A percentile compares a stretch with the other conserved stretches of the same genome.
Conservation (phyloP, 306 rosid species). For the Arachis hypogaea region DNA sequence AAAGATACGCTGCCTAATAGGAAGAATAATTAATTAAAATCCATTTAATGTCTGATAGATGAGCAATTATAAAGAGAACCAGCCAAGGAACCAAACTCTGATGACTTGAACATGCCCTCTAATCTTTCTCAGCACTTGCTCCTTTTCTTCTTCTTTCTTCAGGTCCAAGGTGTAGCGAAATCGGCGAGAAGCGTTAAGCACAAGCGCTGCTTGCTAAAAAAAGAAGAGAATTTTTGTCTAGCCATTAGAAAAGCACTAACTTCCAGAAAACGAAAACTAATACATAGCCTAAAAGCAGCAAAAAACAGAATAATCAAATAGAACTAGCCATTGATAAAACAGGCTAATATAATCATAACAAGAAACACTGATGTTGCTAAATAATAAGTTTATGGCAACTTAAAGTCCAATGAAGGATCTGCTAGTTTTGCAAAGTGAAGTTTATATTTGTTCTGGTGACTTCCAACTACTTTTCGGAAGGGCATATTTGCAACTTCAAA, state of each 20-base stretch:
- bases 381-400: conserved; percentile 1
- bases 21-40: conserved; percentile 35
- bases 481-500: conserved; percentile 10
- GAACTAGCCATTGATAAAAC: conserved; percentile 14
- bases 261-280: not conserved
- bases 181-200: conserved; percentile 94
- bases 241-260: conserved; percentile 17
- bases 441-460: conserved; percentile 2
- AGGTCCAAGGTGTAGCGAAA: conserved; percentile 95
- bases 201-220: conserved; percentile 88
- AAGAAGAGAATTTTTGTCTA: conserved; percentile 28
- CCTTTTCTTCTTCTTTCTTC: conserved; percentile 82
- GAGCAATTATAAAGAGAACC: conserved; percentile 23
- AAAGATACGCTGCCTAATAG: conserved; percentile 79
- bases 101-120: conserved; percentile 80
- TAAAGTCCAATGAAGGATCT: conserved; percentile 9
- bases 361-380: conserved; percentile 1
- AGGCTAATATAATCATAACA: conserved; percentile 22
- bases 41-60: conserved; percentile 5
- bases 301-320: conserved; percentile 20
- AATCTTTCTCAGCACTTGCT: conserved; percentile 59
- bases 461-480: not conserved
- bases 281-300: conserved; percentile 2
- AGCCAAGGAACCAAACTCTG: conserved; percentile 52
- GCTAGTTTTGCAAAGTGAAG: conserved; percentile 10